Evolutionary conservation across 805 yeast genomes (phyloP), one percentile per base, ranked within the genome.

Genomic region (Ogataea haglerorum): DNA sequence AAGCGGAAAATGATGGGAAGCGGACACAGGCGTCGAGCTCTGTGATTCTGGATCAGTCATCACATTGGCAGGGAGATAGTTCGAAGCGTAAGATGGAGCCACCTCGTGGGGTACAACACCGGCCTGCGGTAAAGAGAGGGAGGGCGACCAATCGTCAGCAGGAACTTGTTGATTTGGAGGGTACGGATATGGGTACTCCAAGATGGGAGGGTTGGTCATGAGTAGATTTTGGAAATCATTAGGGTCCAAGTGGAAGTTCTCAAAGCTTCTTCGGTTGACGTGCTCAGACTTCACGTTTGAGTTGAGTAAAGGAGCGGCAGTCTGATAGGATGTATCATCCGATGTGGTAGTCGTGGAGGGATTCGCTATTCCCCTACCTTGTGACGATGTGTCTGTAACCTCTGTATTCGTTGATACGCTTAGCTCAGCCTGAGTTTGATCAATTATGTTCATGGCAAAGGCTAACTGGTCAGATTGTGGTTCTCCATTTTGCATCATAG

Each of bases 181-280:
- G 45, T 34, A n/a, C 47, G 53, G 35, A 28, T 38, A 23, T 2
- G 58, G 46, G 34, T 55, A 60, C 35, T 64, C 68, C 17, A 61
- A 45, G 4, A 64, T 35, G 3, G 69, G 69, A 2, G 69, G 69
- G 36, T 64, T 64, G 13, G 64, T 62, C 17, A 62, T 36, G 15
- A 63, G 46, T 34, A 64, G 61, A 34, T 56, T 63, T 36, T 64
- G 68, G 27, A 63, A 54, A 44, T 63, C 67, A 23, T 61, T 58
- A 3, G 66, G 65, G 19, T 61, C 65, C 15, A 61, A 40, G 46
- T 61, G 63, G 29, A 61, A 56, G 32, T 54, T 59, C 16, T 60
- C 61, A 21, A 53, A 41, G 21, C 29, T 40, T 27, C 17, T 26
- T 21, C 38, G 30, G 4, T 23, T n/a, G 3, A 18, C 13, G 6